Evolutionary conservation across 2,329 filamentous ascomycete species (phyloP).

Genomic region (Byssoonygena ceratinophila): DNA sequence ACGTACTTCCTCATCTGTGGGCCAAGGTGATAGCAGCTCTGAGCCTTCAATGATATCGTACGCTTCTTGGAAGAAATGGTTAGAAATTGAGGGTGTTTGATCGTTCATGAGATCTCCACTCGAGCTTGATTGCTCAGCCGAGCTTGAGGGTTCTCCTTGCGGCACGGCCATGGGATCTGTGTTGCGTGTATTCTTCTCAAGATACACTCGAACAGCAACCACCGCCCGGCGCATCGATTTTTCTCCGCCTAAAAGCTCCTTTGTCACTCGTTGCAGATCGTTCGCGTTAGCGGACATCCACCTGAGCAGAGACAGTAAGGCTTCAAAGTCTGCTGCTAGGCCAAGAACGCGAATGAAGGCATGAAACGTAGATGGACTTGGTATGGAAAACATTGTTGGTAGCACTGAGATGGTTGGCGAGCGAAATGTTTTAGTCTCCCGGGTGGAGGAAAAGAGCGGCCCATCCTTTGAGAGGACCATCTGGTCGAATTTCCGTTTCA

Average conservation of each 20-base stretch:
- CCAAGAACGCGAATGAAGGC: slow-evolving; percentile 35
- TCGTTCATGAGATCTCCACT: not conserved
- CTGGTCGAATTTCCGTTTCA: slow-evolving; percentile 30
- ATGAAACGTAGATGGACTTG: slow-evolving; percentile 33
- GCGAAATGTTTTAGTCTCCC: not conserved
- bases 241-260: slow-evolving; percentile 30
- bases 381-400: slow-evolving; percentile 28
- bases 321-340: slow-evolving; percentile 30
- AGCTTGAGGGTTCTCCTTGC: not conserved
- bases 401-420: slow-evolving; percentile 14
- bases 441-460: slow-evolving; percentile 6
- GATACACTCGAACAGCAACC: slow-evolving; percentile 32
- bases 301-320: slow-evolving; percentile 31
- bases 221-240: slow-evolving; percentile 32
- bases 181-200: slow-evolving; percentile 25
- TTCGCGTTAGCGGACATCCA: slow-evolving; percentile 33
- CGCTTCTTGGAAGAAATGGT: slow-evolving; percentile 25
- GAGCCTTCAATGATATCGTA: slow-evolving; percentile 29
- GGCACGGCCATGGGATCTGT: not conserved
- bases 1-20: slow-evolving; percentile 32
- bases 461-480: slow-evolving; percentile 25
- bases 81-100: not conserved
- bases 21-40: slow-evolving; percentile 27
- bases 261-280: slow-evolving; percentile 27
- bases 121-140: not conserved